Evolutionary conservation across 306 rosid genomes (phyloP).

Genomic region (Citrullus colocynthis): DNA sequence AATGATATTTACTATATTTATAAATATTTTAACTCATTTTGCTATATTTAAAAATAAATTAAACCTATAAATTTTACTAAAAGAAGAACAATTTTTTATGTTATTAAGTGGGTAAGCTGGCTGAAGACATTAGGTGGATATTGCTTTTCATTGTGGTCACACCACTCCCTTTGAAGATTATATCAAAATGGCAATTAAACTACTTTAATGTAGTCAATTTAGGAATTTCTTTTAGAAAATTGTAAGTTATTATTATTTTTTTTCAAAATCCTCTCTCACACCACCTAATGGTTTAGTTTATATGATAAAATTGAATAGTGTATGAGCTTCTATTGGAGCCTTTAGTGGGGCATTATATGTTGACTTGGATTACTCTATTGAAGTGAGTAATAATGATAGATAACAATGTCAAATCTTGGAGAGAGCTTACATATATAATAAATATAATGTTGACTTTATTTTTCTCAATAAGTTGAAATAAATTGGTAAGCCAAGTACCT

Average conservation of each 20-base stretch:
- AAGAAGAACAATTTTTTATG: too few species aligned
- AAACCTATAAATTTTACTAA: too few species aligned
- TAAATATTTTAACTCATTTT: too few species aligned
- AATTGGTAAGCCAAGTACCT: neutral
- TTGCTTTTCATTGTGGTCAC: neutral
- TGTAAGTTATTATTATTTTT: neutral
- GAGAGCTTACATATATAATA: too few species aligned
- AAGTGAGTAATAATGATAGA: neutral
- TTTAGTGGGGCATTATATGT: slow-evolving; percentile 2
- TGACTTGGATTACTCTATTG: neutral
- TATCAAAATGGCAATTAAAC: neutral
- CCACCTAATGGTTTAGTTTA: neutral
- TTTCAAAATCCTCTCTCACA: neutral
- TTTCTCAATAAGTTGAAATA: neutral
- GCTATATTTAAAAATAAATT: too few species aligned
- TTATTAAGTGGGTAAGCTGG: neutral
- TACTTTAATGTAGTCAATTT: neutral
- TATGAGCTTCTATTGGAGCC: neutral
- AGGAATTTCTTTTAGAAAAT: neutral
- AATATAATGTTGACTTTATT: neutral
- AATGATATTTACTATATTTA: too few species aligned
- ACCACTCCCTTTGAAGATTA: neutral
- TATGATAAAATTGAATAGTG: neutral
- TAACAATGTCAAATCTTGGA: neutral
- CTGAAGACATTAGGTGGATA: neutral